Conservation (phyloP, 148 eudicot genomes). For the Camellia japonica region DNA sequence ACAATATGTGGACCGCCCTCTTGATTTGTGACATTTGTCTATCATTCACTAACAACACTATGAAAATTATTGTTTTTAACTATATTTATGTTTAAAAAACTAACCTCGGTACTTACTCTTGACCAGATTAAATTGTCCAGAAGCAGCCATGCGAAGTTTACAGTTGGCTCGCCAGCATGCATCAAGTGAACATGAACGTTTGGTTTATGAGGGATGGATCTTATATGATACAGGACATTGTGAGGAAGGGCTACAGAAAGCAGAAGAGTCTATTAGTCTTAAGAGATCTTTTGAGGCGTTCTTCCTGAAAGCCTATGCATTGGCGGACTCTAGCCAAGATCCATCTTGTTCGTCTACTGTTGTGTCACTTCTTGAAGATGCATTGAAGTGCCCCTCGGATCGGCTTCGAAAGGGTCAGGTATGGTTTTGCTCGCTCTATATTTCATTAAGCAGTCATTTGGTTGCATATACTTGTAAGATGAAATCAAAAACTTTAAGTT, state of each 20-base stretch:
- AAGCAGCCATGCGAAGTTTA: slow-evolving; percentile 98
- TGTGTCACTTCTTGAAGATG: slow-evolving; percentile 81
- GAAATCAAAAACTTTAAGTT: no score
- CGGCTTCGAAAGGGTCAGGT: slow-evolving; percentile 96
- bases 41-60: no score
- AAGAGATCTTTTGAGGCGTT: slow-evolving; percentile 95
- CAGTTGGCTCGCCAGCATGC: slow-evolving; percentile 92
- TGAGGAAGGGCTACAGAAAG: slow-evolving; percentile 82
- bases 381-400: slow-evolving; percentile 95
- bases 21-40: background rate
- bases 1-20: background rate
- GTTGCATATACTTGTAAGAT: no score
- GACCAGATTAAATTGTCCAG: slow-evolving; percentile 87
- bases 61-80: no score
- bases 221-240: slow-evolving; percentile 89
- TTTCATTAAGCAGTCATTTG: no score
- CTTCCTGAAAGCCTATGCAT: slow-evolving; percentile 92
- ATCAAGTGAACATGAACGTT: slow-evolving; percentile 69
- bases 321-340: slow-evolving; percentile 86
- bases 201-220: slow-evolving; percentile 97
- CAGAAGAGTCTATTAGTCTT: slow-evolving; percentile 79
- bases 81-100: slow-evolving; percentile 53
- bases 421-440: slow-evolving; percentile 21
- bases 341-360: slow-evolving; percentile 76
- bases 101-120: slow-evolving; percentile 12